Base-by-base conservation (phyloP, 495 filamentous ascomycete species). In the Oidiodendron maius region DNA sequence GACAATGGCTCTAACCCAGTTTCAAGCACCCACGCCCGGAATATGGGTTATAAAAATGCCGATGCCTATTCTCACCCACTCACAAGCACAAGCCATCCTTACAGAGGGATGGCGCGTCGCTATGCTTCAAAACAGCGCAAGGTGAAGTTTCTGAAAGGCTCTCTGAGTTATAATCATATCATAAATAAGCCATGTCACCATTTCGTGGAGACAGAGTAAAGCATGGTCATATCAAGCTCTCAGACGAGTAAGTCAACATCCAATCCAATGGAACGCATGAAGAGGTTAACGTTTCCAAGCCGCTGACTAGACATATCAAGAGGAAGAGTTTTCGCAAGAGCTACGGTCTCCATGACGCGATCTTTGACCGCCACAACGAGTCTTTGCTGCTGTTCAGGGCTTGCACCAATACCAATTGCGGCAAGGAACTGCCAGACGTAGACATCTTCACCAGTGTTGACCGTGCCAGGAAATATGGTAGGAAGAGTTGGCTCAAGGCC, bases 371-470 rank as follows among this genome's bases (percentile, higher is more conserved):
- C 90, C 61, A 95, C 78, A 2, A 98, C 93, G 39, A 98, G 71
- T 38, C 89, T 75, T 65, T 95, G 89, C 66, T 98, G 94, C 65
- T 97, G 93, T 47, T 91, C 86, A 6, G 87, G 88, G 64, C 78
- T 89, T 28, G 93, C 91, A 26, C 89, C 90, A 52, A 95, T 89
- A 36, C 93, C 93, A 51, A 94, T 83, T 8, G 91, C 89, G 15
- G 93, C 93, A 51, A 98, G 74, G 66, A 97, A 96, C 64, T 96
- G 90, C 93, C 93, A 98, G 13, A 96, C 90, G 58, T 96, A 94
- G 56, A 93, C 81, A 60, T 98, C 93, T 48, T 93, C 86, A 40
- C 83, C 83, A 15, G 87, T 75, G 52, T 81, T 87, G 52, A 91
- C 87, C 4, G 83, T 80, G 15, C 83, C 82, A 1, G 90, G 89